Evolutionary conservation across 129 eudicot species (phyloP).

Genomic region (Artemisia argyi): DNA sequence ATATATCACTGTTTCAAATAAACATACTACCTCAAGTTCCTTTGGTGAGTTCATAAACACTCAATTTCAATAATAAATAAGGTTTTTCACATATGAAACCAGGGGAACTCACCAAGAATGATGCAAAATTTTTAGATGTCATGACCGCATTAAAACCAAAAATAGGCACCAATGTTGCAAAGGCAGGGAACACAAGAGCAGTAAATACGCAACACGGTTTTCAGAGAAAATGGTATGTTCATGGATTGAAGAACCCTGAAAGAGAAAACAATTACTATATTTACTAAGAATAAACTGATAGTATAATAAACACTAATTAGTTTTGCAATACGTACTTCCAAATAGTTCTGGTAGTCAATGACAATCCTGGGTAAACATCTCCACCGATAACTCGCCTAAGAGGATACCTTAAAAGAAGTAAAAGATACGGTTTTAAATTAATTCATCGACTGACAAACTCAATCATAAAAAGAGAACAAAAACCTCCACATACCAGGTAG

Average conservation of each 20-base stretch:
- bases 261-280: conserved; percentile 21
- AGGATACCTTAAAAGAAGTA: conserved; percentile 20
- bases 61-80: too few species aligned
- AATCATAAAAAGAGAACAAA: neutral
- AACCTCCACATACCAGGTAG: too few species aligned
- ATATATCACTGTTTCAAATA: too few species aligned
- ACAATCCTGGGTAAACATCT: conserved; percentile 11
- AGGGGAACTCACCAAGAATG: conserved; percentile 75
- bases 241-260: conserved; percentile 81
- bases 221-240: conserved; percentile 63
- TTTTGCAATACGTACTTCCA: conserved; percentile 4
- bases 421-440: conserved; percentile 14
- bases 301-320: neutral
- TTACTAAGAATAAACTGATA: neutral
- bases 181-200: conserved; percentile 92
- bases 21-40: too few species aligned
- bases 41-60: too few species aligned
- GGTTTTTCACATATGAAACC: neutral
- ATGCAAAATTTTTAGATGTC: conserved; percentile 98
- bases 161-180: conserved; percentile 96
- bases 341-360: neutral
- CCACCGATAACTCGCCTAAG: conserved; percentile 18
- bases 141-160: conserved; percentile 97
- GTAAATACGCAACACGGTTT: conserved; percentile 97
- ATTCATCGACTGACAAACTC: neutral